phyloP scores from a whole-genome alignment of 495 filamentous ascomycete genomes.

The Terfezia boudieri region DNA sequence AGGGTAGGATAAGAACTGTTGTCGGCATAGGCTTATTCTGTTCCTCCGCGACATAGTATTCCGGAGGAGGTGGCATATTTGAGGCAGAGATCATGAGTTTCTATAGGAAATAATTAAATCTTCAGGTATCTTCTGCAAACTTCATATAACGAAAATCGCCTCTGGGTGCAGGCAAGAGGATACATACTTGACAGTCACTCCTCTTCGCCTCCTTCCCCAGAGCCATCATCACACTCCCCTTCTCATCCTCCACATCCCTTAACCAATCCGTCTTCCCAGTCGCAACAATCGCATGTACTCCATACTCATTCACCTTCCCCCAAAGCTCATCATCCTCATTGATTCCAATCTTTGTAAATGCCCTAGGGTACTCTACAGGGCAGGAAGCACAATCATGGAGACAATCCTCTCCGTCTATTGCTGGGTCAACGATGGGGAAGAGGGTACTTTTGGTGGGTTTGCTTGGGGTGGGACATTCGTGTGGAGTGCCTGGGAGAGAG shows the following conservation, averaged over 20 bases:
- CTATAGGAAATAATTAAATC: constrained; percentile 23
- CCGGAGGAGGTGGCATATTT: constrained; percentile 60
- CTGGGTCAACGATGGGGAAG: constrained; percentile 43
- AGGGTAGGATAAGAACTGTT: constrained; percentile 64
- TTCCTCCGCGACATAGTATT: constrained; percentile 30
- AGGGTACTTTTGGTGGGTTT: constrained; percentile 20
- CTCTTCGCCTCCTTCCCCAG: constrained; percentile 57
- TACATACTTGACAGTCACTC: neutral
- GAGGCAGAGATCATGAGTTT: constrained; percentile 80
- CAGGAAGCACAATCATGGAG: constrained; percentile 80
- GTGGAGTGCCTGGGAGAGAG: no score
- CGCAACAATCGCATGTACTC: constrained; percentile 72
- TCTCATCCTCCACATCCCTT: constrained; percentile 68
- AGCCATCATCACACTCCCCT: constrained; percentile 88
- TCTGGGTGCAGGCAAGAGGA: neutral
- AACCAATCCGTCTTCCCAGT: constrained; percentile 94
- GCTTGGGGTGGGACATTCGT: neutral
- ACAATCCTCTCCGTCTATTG: constrained; percentile 74
- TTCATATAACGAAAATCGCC: neutral
- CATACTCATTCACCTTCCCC: constrained; percentile 68
- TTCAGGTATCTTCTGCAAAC: neutral
- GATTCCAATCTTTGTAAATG: constrained; percentile 45
- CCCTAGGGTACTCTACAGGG: constrained; percentile 42
- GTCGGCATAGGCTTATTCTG: constrained; percentile 44
- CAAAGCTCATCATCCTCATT: constrained; percentile 64